Evolutionary conservation across 352 stramenopile genomes (phyloP).

Genomic region (Phytophthora aleatoria): DNA sequence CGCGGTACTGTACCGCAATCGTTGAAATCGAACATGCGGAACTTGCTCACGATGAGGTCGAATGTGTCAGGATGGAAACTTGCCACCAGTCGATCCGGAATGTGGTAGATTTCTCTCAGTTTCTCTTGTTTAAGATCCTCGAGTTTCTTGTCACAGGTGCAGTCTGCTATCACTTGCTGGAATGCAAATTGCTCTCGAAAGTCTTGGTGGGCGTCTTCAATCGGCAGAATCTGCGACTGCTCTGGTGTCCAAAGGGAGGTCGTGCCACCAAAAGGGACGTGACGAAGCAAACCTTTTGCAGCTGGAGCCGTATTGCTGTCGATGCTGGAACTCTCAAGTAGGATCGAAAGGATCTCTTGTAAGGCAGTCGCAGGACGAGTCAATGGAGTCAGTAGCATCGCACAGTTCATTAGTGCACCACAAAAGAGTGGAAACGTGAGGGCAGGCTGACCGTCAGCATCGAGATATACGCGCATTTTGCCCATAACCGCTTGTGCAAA

Average conservation of each 20-base stretch:
- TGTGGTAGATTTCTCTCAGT: constrained; percentile 27
- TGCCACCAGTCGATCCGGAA: constrained; percentile 31
- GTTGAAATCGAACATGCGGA: constrained; percentile 51
- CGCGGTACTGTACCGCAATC: constrained; percentile 40
- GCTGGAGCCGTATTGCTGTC: not conserved
- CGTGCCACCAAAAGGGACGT: constrained; percentile 9
- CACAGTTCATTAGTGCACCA: constrained; percentile 56
- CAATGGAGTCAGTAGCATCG: constrained; percentile 39
- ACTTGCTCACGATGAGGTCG: constrained; percentile 37
- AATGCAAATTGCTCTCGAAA: constrained; percentile 37
- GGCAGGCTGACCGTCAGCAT: constrained; percentile 49
- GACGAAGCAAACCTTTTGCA: constrained; percentile 17
- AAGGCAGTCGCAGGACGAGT: constrained; percentile 17
- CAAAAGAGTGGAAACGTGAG: constrained; percentile 65
- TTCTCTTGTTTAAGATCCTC: constrained; percentile 34
- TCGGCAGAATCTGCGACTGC: not conserved
- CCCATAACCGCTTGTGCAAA: constrained; percentile 64
- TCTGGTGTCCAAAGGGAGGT: constrained; percentile 18
- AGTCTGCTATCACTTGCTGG: constrained; percentile 44
- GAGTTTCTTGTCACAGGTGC: constrained; percentile 28
- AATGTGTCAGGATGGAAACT: constrained; percentile 44
- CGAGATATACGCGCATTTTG: constrained; percentile 63
- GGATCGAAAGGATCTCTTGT: constrained; percentile 15
- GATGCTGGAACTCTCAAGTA: constrained; percentile 13
- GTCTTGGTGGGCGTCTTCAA: constrained; percentile 11